A percentile compares a stretch with the other conserved stretches of the same genome.
Evolutionary conservation across 495 filamentous ascomycete species (phyloP).

Genomic region (Friedmanniomyces simplex): DNA sequence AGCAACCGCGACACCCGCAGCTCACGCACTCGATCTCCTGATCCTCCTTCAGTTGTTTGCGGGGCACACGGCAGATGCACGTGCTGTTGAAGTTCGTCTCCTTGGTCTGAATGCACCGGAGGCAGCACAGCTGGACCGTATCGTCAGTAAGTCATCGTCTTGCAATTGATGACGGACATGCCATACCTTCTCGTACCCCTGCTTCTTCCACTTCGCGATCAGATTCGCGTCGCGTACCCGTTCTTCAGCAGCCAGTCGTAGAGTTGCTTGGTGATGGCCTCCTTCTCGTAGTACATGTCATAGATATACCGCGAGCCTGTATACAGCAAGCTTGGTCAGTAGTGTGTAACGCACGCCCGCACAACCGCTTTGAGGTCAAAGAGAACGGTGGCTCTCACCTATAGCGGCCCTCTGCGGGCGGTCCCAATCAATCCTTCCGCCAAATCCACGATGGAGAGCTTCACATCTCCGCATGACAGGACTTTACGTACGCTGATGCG

Average conservation of each 20-base stretch:
- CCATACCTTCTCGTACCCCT: slow-evolving; percentile 91
- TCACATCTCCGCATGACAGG: neutral
- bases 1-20: slow-evolving; percentile 88
- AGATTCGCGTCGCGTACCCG: slow-evolving; percentile 82
- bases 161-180: neutral
- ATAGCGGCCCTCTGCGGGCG: slow-evolving; percentile 15
- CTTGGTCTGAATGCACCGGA: slow-evolving; percentile 95
- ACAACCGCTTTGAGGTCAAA: slow-evolving; percentile 16
- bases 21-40: slow-evolving; percentile 89
- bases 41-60: slow-evolving; percentile 80
- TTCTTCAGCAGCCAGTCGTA: slow-evolving; percentile 98
- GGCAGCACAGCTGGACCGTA: slow-evolving; percentile 65
- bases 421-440: neutral
- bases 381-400: slow-evolving; percentile 20
- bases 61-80: slow-evolving; percentile 93
- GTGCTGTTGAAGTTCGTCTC: slow-evolving; percentile 98
- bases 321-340: slow-evolving; percentile 1
- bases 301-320: slow-evolving; percentile 80
- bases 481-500: slow-evolving; percentile 66
- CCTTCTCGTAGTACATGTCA: slow-evolving; percentile 95
- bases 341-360: neutral
- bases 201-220: slow-evolving; percentile 99
- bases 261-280: slow-evolving; percentile 78
- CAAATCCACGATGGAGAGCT: no score
- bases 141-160: slow-evolving; percentile 16